phyloP scores from a whole-genome alignment of 306 rosid genomes.

The Crotalaria pallida region DNA sequence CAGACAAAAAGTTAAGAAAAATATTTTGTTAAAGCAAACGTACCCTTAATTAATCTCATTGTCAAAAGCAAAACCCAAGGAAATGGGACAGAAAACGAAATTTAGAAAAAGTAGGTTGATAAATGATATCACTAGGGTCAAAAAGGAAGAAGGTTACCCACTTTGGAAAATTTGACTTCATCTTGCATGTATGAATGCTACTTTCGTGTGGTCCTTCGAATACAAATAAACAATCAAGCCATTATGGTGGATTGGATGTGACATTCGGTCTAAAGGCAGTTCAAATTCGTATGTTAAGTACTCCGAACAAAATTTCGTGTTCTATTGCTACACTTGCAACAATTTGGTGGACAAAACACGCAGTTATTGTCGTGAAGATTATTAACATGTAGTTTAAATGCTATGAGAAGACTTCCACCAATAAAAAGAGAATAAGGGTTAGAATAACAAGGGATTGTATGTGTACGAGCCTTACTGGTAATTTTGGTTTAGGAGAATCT shows the following conservation, averaged over 20 bases:
- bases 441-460: too few relatives aligned
- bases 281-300: background rate
- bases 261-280: slow-evolving; percentile 10
- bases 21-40: background rate
- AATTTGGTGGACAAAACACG: background rate
- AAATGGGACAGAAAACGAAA: slow-evolving; percentile 10
- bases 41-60: background rate
- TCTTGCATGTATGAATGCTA: background rate
- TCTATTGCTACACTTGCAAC: background rate
- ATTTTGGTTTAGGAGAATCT: too few relatives aligned
- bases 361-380: background rate
- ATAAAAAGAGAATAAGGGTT: too few relatives aligned
- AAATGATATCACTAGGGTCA: slow-evolving; percentile 14
- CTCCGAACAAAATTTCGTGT: background rate
- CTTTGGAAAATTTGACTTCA: slow-evolving; percentile 17
- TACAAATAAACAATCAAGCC: slow-evolving; percentile 20
- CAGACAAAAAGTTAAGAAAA: too few relatives aligned
- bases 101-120: slow-evolving; percentile 26
- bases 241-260: slow-evolving; percentile 20
- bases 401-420: background rate
- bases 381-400: background rate
- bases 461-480: too few relatives aligned
- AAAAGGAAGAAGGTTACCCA: slow-evolving; percentile 27
- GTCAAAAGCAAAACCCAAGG: slow-evolving; percentile 15
- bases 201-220: slow-evolving; percentile 3